These are phyloP conservation scores for Rhizoclosmatium globosum DNA, from an alignment of 192 early-diverging fungal species.

Conservation along the genomic window DNA sequence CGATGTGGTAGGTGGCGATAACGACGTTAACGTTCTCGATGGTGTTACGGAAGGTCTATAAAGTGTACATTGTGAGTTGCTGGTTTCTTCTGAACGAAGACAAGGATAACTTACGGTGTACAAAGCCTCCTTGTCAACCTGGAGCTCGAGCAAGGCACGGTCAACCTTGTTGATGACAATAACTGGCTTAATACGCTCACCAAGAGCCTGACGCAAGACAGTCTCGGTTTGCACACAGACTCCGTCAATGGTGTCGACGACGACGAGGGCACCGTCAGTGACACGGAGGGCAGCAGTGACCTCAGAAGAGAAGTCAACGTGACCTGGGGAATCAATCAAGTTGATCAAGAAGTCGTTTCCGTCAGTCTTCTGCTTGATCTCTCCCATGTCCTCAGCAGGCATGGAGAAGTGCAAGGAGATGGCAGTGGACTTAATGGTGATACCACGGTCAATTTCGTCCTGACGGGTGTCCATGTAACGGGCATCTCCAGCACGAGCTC, in stretches of 20 bases:
- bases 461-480: slow-evolving; percentile 97
- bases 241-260: slow-evolving; percentile 98
- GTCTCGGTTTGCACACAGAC: slow-evolving; percentile 99
- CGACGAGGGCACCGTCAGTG: slow-evolving; percentile 98
- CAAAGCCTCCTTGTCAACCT: slow-evolving; percentile 94
- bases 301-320: slow-evolving; percentile 99
- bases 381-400: slow-evolving; percentile 78
- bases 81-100: background rate
- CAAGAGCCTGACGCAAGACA: slow-evolving; percentile 97
- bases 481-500: slow-evolving; percentile 90
- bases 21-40: slow-evolving; percentile 98
- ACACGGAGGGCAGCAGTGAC: slow-evolving; percentile 99
- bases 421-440: slow-evolving; percentile 99
- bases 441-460: slow-evolving; percentile 99
- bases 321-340: slow-evolving; percentile 99
- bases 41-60: slow-evolving; percentile 89
- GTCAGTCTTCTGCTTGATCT: slow-evolving; percentile 88
- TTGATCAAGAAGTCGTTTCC: slow-evolving; percentile 97
- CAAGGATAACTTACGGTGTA: slow-evolving; percentile 65
- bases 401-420: slow-evolving; percentile 99
- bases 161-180: slow-evolving; percentile 99
- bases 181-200: slow-evolving; percentile 97
- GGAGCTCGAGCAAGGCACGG: slow-evolving; percentile 97
- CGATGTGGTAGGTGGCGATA: slow-evolving; percentile 93
- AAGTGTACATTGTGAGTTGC: background rate